Base-by-base conservation (phyloP, 1,284 basidiomycete species). In the Trichosporon ovoides region DNA sequence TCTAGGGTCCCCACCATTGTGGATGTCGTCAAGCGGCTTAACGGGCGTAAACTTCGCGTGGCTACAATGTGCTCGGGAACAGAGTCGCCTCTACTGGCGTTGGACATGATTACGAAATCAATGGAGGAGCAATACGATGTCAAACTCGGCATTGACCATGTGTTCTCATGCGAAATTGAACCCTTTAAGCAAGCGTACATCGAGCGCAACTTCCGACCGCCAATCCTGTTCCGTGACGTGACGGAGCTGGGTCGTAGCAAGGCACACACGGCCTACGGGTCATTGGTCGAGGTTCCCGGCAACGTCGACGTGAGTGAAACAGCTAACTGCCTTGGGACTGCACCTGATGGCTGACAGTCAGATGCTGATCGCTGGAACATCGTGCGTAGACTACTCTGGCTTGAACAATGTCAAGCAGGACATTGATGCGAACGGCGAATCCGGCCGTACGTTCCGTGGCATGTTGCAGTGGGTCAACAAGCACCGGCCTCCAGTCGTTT, bases 171-270 rank as follows among this genome's bases (percentile, higher is more conserved):
- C 77, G 93, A 97, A 78, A 96, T 97, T 63, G 94, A 96, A 72
- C 93, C 94, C 2, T 97, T 94, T 83, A 97, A 97, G 77, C 93
- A 97, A 75, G 93, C 93, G 0, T 97, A 97, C 75, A 97, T 97
- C 62, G 94, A 97, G 75, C 84, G 94, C 24, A 97, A 97, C 76
- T 97, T 97, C 73, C 67, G 77, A 3, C 75, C 75, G 13, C 92
- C 93, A 5, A 78, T 96, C 36, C 81, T 97, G 35, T 97, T 97
- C 74, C 85, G 94, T 56, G 94, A 97, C 72, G 93, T 97, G 14
- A 93, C 89, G 57, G 93, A 97, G 70, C 82, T 97, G 16, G 91
- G 89, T 2, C 83, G 85, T 34, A 79, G 80, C 40, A 82, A 86
- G 74, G 89, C 91, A 83, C 91, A 79, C 59, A 97, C 93, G 0